Base-by-base conservation (phyloP, 2,329 filamentous ascomycete species). In the Blastomyces percursus region DNA sequence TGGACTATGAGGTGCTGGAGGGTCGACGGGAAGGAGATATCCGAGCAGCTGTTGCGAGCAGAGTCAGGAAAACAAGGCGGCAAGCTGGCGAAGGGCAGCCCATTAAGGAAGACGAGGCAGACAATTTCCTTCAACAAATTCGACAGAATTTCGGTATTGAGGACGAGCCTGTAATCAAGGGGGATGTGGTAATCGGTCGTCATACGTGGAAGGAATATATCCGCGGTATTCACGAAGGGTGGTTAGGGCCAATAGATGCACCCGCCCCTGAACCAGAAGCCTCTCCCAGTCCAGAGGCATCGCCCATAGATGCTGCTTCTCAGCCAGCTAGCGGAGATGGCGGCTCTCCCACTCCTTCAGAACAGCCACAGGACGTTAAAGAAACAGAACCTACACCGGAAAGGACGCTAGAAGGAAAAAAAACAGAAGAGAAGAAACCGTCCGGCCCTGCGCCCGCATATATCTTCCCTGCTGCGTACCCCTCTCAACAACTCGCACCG, bases 161-260 rank as follows among this genome's bases (percentile, higher is more conserved):
- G 32, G 85, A 90, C 42, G 93, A 88, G 71, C 80, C 86, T 3
- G 92, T 90, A 11, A 80, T 88, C 27, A 83, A 83, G 66, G 94
- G 94, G 54, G 93, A 97, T 72, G 81, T 99, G 60, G 86, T 97
- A 21, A 85, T 99, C 69, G 94, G 94, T 14, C 81, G 93, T 62
- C 89, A 96, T 73, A 87, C 93, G 11, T 99, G 94, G 94, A 99
- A 96, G 77, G 94, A 99, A 76, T 99, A 97, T 74, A 80, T 97
- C 30, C 83, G 92, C 63, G 94, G 94, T 55, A 72, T 97, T 67
- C 94, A 99, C 73, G 94, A 99, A 76, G 94, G 94, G 62, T 99
- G 94, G 93, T 78, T 99, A 30, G 93, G 94, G 0, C 91, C 94
- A 8, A 78, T 96, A 52, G 84, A 88, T 54, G 73, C 74, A 63